Base-by-base conservation (phyloP, 2,329 filamentous ascomycete genomes). In the Teratosphaeria destructans region DNA sequence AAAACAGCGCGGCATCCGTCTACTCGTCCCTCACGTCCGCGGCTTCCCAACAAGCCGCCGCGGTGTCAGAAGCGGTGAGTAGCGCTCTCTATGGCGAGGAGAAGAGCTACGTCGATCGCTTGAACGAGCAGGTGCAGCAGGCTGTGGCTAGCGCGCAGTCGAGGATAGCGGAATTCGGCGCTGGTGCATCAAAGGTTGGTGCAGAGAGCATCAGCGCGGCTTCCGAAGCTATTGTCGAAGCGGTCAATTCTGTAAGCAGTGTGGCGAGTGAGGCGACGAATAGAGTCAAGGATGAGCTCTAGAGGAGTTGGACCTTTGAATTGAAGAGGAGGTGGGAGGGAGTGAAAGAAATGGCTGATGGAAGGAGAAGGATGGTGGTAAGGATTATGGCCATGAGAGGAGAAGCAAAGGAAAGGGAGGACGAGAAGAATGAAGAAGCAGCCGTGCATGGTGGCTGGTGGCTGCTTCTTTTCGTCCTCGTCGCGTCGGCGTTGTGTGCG, bases 81-180 rank as follows among this genome's bases (percentile, higher is more conserved):
- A 73, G 70, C 5, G 77, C 75, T 0, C 64, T 81, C 26, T 81
- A 79, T 57, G 80, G 79, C 3, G 76, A 77, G 4, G 80, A 84
- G 66, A 74, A 79, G 49, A 82, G 75, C 27, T 77, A 78, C 32
- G 65, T 79, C 57, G 76, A 79, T 64, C 75, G 75, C 57, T 73
- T 77, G 11, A 73, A 75, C 60, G 74, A 69, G 59, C 69, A 76
- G 19, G 68, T 79, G 14, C 67, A 72, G 5, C 70, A 67, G 7
- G 77, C 76, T 0, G 69, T 79, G 26, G 76, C 75, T 49, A 77
- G 74, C 47, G 79, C 78, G 29, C 75, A 75, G 57, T 74, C 71
- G 55, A 70, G 70, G 12, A 72, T 80, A 57, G 71, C 68, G 1
- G 74, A 73, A 37, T 69, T 78, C 55, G 75, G 74, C 11, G 73